Evolutionary conservation across 2,329 filamentous ascomycete genomes (phyloP), one percentile per base, ranked within the genome.

Genomic region (Scedosporium aurantiacum): DNA sequence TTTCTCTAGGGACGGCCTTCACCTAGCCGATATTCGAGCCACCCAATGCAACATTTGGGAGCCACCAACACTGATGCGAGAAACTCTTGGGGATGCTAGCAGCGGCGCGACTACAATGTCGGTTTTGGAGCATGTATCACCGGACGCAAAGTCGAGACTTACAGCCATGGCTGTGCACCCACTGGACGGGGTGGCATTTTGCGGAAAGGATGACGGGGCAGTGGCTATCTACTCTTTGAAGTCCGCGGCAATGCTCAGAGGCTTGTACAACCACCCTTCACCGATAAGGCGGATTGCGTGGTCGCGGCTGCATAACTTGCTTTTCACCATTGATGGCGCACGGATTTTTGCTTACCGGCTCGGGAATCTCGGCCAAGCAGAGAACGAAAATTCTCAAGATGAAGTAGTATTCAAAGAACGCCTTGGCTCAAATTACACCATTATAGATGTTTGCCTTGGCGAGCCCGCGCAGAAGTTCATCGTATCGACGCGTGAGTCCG

Each of bases 1-100:
- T n/a, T 74, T 74, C 52, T 64, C 65, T 37, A 63, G 60, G 45
- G 72, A 76, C 60, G 65, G 68, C 60, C 65, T 70, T 14, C 70
- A 64, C n/a, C 66, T 76, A 60, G 64, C 66, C 4, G 74, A 76
- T 61, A 69, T 75, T 25, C 64, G 72, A 62, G 70, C 69, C 3
- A 62, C 67, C 1, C 70, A 73, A 60, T 74, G 71, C 64, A 72
- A 68, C 50, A 68, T 75, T 54, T 76, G 73, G 74, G 70, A 74
- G 60, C 71, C 73, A 1, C 63, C 64, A 37, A 37, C 64, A 12
- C 64, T 71, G 10, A 60, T 71, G 45, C 61, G 67, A 28, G 68
- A 70, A 32, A 58, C 65, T 7, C 37, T 68, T 8, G 64, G 63
- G 18, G 70, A 72, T 43, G 68, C 68, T 37, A 67, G 64, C 61